Conservation (phyloP, 768 basidiomycete genomes). For the Naematelia encephala region DNA sequence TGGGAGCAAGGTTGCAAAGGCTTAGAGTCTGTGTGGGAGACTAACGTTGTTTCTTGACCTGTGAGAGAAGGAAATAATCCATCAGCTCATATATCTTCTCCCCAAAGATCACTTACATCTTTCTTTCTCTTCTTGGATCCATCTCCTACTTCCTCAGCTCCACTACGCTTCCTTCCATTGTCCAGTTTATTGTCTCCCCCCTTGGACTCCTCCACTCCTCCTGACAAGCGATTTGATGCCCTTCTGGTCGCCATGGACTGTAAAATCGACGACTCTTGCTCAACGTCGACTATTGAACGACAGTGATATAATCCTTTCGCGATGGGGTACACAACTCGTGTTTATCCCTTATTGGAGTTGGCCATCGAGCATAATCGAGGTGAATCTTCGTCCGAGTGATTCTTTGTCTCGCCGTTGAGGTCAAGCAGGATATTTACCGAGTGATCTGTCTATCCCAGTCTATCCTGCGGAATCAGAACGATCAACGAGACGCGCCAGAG, state of each 20-base stretch:
- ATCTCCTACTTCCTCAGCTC: not conserved
- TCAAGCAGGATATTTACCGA: too few species aligned
- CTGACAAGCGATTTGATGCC: not conserved
- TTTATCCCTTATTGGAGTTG: too few species aligned
- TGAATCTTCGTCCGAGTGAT: too few species aligned
- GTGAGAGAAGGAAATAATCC: not conserved
- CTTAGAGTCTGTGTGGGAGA: not conserved
- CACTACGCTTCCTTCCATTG: not conserved
- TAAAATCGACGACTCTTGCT: not conserved
- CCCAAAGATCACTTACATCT: constrained; percentile 8
- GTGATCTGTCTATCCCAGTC: too few species aligned
- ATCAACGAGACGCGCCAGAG: not conserved
- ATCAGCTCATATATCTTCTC: not conserved
- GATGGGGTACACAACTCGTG: too few species aligned
- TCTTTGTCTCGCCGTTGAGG: too few species aligned
- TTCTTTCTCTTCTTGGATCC: constrained; percentile 13
- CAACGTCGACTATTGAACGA: not conserved
- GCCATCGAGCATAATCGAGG: too few species aligned
- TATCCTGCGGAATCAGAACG: not conserved
- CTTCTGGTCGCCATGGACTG: not conserved
- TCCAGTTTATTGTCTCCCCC: not conserved
- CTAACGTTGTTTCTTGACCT: constrained; percentile 30
- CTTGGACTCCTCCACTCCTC: not conserved
- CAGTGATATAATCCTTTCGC: too few species aligned
- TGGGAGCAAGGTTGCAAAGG: too few species aligned